phyloP scores from a whole-genome alignment of 176 grass and related monocot genomes.

The Puccinellia tenuiflora region DNA sequence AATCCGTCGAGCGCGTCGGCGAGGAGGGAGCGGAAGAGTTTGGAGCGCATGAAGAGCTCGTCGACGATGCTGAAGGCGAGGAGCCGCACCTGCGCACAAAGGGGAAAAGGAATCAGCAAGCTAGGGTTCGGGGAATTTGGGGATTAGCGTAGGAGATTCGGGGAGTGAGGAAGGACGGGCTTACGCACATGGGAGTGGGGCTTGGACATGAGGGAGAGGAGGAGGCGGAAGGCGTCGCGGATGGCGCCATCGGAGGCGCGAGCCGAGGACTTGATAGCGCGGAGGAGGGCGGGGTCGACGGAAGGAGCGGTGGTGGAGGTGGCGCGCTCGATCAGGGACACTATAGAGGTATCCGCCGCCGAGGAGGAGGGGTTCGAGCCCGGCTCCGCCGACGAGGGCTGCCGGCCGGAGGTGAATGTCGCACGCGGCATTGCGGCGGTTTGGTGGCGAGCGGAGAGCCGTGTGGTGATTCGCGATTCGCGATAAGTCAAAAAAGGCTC shows the following conservation, averaged over 20 bases:
- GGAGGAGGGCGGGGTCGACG: constrained; percentile 64
- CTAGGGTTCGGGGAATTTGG: constrained; percentile 21
- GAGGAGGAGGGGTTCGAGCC: neutral
- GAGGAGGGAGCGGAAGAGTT: constrained; percentile 70
- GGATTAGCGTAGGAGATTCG: neutral
- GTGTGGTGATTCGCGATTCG: neutral
- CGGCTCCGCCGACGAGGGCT: neutral
- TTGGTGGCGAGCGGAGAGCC: neutral
- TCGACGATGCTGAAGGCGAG: constrained; percentile 68
- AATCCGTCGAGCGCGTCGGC: constrained; percentile 57
- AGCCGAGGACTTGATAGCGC: constrained; percentile 66
- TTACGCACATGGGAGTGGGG: constrained; percentile 70
- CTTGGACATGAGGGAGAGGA: constrained; percentile 72
- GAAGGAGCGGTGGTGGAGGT: constrained; percentile 59
- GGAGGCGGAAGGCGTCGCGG: constrained; percentile 44
- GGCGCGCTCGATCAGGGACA: constrained; percentile 69
- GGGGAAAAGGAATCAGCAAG: neutral
- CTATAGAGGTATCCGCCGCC: constrained; percentile 13
- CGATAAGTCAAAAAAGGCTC: too few relatives aligned
- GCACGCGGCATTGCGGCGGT: constrained; percentile 21
- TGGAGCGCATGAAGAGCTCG: constrained; percentile 91
- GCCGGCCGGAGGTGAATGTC: neutral
- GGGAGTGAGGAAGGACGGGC: neutral
- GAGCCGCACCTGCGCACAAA: constrained; percentile 54
- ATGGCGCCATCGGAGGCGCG: constrained; percentile 57